Evolutionary conservation across 768 basidiomycete species (phyloP).

Genomic region (Pulveroboletus frians): DNA sequence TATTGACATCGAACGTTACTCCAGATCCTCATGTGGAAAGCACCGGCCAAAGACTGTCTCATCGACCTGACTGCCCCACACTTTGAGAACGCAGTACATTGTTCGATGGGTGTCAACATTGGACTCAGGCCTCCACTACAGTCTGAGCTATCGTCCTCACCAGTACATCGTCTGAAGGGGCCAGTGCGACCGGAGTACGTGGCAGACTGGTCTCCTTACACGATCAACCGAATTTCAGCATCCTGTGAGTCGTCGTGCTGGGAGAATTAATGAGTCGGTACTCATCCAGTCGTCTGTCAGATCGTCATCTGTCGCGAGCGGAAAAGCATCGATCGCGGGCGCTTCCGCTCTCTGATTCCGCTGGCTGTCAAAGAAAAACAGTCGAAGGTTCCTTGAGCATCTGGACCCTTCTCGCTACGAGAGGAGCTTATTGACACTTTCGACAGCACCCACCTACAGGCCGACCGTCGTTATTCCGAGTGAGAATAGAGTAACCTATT

Average conservation of each 20-base stretch:
- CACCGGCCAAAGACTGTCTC: not conserved
- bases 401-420: constrained; percentile 12
- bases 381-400: constrained; percentile 3
- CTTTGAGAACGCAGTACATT: constrained; percentile 1
- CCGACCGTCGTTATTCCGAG: not conserved
- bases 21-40: constrained; percentile 5
- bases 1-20: not conserved
- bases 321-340: not conserved
- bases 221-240: not conserved
- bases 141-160: not conserved
- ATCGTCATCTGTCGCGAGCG: not conserved
- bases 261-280: not conserved
- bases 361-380: not conserved
- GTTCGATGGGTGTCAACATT: not conserved
- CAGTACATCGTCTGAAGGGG: not conserved
- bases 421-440: not conserved
- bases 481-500: not conserved
- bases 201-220: not conserved
- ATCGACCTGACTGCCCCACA: not conserved
- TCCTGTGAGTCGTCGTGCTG: constrained; percentile 1
- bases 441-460: not conserved
- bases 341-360: not conserved
- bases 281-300: constrained; percentile 4
- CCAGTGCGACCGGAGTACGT: not conserved
- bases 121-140: not conserved